Evolutionary conservation across 2,329 filamentous ascomycete species (phyloP).

Genomic region (Hirsutella thompsonii): DNA sequence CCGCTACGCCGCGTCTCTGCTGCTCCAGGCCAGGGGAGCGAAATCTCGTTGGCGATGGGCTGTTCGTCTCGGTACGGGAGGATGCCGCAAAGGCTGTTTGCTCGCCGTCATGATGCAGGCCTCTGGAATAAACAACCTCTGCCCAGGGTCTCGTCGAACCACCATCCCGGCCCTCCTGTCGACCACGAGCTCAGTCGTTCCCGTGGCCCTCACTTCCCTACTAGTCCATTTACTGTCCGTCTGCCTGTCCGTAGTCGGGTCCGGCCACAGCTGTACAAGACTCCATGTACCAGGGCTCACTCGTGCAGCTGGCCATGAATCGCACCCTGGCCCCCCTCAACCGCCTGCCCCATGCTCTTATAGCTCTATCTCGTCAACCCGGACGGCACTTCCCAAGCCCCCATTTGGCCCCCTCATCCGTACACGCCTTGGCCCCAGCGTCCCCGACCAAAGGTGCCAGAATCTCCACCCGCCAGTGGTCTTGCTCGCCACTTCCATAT

Average conservation of each 20-base stretch:
- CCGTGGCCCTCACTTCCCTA: constrained; percentile 1
- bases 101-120: background rate
- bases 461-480: constrained; percentile 4
- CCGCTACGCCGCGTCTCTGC: constrained; percentile 12
- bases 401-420: constrained; percentile 2
- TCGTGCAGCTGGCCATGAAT: constrained; percentile 1
- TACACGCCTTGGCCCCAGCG: constrained; percentile 2
- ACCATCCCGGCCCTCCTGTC: background rate
- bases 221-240: background rate
- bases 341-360: constrained; percentile 3
- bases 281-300: constrained; percentile 1
- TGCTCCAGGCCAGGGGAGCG: background rate
- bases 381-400: constrained; percentile 5
- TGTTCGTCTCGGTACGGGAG: background rate
- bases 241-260: constrained; percentile 1
- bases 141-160: background rate
- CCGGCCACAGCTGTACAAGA: background rate
- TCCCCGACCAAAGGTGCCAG: constrained; percentile 2
- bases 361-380: constrained; percentile 4
- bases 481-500: constrained; percentile 1
- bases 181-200: background rate
- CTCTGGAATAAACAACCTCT: background rate
- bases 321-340: background rate
- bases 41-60: background rate
- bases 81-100: background rate